Conservation (phyloP, 2,329 filamentous ascomycete species). For the Hypoxylon rubiginosum region DNA sequence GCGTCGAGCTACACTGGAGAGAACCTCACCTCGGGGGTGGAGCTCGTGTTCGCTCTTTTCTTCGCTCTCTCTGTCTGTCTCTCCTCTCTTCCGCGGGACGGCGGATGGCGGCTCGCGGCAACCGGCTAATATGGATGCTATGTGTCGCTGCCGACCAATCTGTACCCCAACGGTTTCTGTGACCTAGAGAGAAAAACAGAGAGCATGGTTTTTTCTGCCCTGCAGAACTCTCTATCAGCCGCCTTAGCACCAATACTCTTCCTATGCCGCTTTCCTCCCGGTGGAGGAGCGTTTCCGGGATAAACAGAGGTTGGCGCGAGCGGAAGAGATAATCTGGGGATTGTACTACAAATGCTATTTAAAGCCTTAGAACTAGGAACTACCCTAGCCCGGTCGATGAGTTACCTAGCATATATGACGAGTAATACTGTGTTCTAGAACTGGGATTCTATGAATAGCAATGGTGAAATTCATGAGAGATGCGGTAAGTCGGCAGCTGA, state of each 20-base stretch:
- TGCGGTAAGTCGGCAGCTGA: conserved; percentile 5
- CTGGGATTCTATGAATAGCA: conserved; percentile 23
- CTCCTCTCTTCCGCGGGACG: conserved; percentile 27
- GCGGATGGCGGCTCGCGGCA: conserved; percentile 37
- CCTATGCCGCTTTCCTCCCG: conserved; percentile 16
- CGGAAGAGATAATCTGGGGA: conserved; percentile 6
- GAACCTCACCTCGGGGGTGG: conserved; percentile 3
- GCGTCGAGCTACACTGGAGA: conserved; percentile 4
- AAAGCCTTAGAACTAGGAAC: conserved; percentile 17
- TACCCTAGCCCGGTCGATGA: neutral
- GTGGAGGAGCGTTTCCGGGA: conserved; percentile 32
- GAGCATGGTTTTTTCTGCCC: conserved; percentile 12
- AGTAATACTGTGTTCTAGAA: neutral
- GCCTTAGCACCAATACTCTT: neutral
- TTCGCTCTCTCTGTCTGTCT: neutral
- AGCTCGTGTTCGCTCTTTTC: conserved; percentile 8
- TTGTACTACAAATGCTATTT: conserved; percentile 19
- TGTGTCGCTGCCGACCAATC: conserved; percentile 5
- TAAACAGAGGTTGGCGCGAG: conserved; percentile 29
- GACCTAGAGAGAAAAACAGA: neutral
- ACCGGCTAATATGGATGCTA: conserved; percentile 37
- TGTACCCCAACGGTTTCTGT: neutral
- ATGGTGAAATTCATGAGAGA: conserved; percentile 6
- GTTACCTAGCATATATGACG: conserved; percentile 14
- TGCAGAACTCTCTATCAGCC: conserved; percentile 13